Percentiles rank a stretch among this genome's conserved stretches.
These are phyloP conservation scores for Trifolium repens DNA, from an alignment of 306 rosid genomes.

Conservation along the genomic window DNA sequence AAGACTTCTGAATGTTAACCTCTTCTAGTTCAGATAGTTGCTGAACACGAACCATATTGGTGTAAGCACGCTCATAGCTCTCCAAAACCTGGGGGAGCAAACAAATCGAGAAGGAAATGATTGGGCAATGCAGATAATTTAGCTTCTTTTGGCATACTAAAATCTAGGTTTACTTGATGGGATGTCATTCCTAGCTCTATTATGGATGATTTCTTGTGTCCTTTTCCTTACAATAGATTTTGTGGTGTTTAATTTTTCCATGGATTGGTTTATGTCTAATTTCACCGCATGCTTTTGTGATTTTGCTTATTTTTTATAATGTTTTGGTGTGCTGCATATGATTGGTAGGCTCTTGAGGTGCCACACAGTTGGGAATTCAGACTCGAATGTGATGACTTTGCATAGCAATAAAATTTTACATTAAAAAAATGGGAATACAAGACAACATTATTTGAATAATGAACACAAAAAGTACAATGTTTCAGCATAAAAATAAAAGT, in stretches of 20 bases:
- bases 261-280: background rate
- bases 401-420: background rate
- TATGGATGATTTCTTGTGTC: background rate
- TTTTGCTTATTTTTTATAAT: background rate
- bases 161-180: background rate
- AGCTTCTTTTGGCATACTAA: background rate
- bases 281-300: background rate
- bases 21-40: constrained; percentile 96
- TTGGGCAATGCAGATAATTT: background rate
- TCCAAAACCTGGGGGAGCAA: constrained; percentile 77
- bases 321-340: background rate
- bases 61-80: constrained; percentile 98
- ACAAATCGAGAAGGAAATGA: background rate
- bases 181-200: background rate
- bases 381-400: background rate
- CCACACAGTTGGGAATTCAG: background rate
- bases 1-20: constrained; percentile 55
- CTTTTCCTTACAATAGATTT: background rate
- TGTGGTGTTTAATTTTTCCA: background rate
- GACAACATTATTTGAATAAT: constrained; percentile 11
- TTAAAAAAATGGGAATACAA: background rate
- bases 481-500: background rate
- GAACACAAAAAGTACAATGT: constrained; percentile 16
- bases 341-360: background rate
- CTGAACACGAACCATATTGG: constrained; percentile 96